Base-by-base conservation (phyloP, 805 yeast genomes). In the Clavispora santaluciae region DNA sequence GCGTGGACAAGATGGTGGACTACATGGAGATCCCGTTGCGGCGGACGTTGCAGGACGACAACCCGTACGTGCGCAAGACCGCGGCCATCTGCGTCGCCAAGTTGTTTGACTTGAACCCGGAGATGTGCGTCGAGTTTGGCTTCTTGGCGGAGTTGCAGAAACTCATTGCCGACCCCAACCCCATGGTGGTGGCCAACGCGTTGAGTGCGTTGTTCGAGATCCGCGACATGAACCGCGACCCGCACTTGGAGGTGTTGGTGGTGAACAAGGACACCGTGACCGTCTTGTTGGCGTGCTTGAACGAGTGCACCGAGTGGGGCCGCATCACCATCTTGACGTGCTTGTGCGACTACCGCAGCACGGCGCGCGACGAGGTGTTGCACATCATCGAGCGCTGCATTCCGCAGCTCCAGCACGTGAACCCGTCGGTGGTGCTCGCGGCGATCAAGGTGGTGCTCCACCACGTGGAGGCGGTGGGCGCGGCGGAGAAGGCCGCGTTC, bases 291-390 rank as follows among this genome's bases (percentile, higher is more conserved):
- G 70, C 81, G 51, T 95, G 96, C 11, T 71, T 93, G 49, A 91
- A 91, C 61, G 99, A 93, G 66, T 91, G 98, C 66, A 90, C 98
- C 0, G 99, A 93, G 66, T 93, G 99, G 99, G 99, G 99, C 9
- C 77, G 99, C 56, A 85, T 93, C 49, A 79, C 97, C 1, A 86
- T 93, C 33, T 71, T 93, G 44, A 78, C 86, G 1, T 89, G 96
- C 1, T 66, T 93, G 48, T 74, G 88, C 6, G 90, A 83, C 35
- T 91, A 83, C 59, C 57, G 68, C 5, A 72, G 95, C 0, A 54
- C 58, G 2, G 76, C 72, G 35, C 59, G 67, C 2, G 68, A 73
- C 12, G 96, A 90, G 57, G 89, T 95, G 2, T 79, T 76, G 45
- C 89, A 86, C 56, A 86, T 91, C 40, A 76, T 91, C 46, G 97